Base-by-base conservation (phyloP, 768 basidiomycete species). In the Lactifluus echinatus region DNA sequence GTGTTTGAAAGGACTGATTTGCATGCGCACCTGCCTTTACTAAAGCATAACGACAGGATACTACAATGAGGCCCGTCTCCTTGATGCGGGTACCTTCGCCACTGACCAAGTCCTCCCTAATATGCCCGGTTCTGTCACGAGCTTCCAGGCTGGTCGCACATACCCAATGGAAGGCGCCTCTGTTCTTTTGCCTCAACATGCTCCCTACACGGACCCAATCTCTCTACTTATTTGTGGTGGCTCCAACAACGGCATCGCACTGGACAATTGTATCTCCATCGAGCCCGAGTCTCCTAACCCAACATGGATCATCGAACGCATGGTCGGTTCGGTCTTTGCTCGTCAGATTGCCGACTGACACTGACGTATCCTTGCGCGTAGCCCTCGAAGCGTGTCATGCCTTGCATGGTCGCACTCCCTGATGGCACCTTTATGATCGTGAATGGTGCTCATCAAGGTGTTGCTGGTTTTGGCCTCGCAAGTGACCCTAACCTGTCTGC, bases 51-150 rank as follows among this genome's bases (percentile, higher is more conserved):
- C 37, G 15, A 8, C 56, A 88, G 86, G 75, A 0, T 89, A 90
- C 65, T 88, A 83, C 71, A 91, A 91, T 60, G 85, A 90, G 68
- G 89, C 88, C 0, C 82, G 88, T 15, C 79, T 90, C 58, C 72
- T 90, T 26, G 78, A 90, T 56, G 81, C 84, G 0, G 72, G 66
- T 11, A 85, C 79, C 1, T 88, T 90, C 60, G 69, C 74, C 21
- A 89, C 88, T 0, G 68, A 82, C 53, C 69, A 69, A 5, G 69
- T 72, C 7, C 69, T 89, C 5, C 89, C 89, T 15, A 87, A 88
- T 63, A 81, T 86, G 60, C 88, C 89, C 0, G 87, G 83, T 0
- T 75, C 83, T 0, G 89, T 90, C 45, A 82, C 80, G 58, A 79
- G 84, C 64, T 83, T 84, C 71, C 69, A 81, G n/a, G 84, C 75